Percentiles rank a stretch among this genome's conserved stretches.
Conservation (phyloP, 2,329 filamentous ascomycete species). For the Arthrobotrys megalospora region DNA sequence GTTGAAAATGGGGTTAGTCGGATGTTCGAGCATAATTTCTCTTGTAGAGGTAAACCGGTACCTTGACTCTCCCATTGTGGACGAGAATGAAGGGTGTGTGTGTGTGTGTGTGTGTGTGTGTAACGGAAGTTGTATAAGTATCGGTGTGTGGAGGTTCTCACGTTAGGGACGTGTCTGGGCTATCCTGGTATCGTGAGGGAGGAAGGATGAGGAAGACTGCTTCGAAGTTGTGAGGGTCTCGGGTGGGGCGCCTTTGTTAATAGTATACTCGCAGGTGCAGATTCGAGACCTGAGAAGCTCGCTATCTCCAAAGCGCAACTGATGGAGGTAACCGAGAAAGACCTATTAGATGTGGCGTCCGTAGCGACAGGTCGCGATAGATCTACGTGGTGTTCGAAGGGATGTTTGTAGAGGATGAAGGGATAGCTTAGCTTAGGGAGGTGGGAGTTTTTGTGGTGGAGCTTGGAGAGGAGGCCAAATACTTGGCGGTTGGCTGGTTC, state of each 20-base stretch:
- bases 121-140: neutral
- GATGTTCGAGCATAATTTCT: neutral
- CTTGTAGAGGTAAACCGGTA: neutral
- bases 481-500: conserved; percentile 22
- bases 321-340: neutral
- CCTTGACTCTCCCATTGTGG: conserved; percentile 55
- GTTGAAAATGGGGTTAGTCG: neutral
- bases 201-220: neutral
- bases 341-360: neutral
- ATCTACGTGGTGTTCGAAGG: neutral
- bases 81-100: neutral
- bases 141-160: neutral
- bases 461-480: conserved; percentile 24
- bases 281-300: neutral
- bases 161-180: neutral
- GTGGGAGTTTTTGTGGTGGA: conserved; percentile 28
- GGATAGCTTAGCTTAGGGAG: neutral
- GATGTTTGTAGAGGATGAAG: neutral
- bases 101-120: too few relatives aligned
- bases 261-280: neutral
- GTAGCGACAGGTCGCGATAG: neutral
- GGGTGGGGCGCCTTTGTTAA: conserved; percentile 20
- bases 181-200: neutral
- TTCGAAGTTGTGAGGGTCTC: conserved; percentile 3
- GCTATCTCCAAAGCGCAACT: neutral